Evolutionary conservation across 2,329 filamentous ascomycete species (phyloP).

Genomic region (Phaeosphaeriaceae sp.): DNA sequence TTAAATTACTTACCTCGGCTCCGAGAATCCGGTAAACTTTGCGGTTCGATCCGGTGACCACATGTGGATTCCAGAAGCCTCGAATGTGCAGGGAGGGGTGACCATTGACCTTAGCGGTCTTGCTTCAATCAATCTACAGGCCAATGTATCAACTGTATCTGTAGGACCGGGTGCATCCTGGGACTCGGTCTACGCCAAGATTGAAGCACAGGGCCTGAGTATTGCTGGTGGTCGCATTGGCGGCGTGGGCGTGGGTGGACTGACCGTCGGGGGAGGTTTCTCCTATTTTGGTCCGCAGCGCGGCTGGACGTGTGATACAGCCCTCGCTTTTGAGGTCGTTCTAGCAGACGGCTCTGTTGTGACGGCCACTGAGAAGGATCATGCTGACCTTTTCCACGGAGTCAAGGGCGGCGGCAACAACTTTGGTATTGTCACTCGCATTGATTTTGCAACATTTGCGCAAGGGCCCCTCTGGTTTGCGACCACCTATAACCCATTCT

Average conservation of each 20-base stretch:
- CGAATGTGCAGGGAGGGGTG: conserved; percentile 28
- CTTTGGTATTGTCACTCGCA: conserved; percentile 34
- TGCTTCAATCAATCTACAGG: conserved; percentile 6
- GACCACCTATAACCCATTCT: conserved; percentile 5
- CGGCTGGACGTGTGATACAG: conserved; percentile 21
- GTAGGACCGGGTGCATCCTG: conserved; percentile 14
- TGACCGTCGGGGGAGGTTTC: conserved; percentile 22
- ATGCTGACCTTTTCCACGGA: conserved; percentile 50
- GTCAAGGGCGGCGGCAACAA: conserved; percentile 48
- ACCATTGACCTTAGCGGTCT: conserved; percentile 10
- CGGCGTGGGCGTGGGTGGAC: conserved; percentile 10
- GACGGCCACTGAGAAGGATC: conserved; percentile 45
- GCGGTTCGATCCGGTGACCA: conserved; percentile 20
- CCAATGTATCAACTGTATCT: neutral
- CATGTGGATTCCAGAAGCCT: conserved; percentile 6
- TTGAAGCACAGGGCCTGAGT: conserved; percentile 4
- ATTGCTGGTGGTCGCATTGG: conserved; percentile 13
- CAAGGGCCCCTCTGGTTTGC: conserved; percentile 31
- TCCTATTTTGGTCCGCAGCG: conserved; percentile 23
- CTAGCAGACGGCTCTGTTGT: conserved; percentile 52
- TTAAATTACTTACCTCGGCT: neutral
- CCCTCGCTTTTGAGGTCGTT: conserved; percentile 48
- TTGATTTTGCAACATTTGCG: conserved; percentile 7
- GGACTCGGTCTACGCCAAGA: conserved; percentile 9
- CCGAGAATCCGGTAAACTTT: conserved; percentile 5